Evolutionary conservation across 495 filamentous ascomycete species (phyloP).

Genomic region (Neurospora sp.): DNA sequence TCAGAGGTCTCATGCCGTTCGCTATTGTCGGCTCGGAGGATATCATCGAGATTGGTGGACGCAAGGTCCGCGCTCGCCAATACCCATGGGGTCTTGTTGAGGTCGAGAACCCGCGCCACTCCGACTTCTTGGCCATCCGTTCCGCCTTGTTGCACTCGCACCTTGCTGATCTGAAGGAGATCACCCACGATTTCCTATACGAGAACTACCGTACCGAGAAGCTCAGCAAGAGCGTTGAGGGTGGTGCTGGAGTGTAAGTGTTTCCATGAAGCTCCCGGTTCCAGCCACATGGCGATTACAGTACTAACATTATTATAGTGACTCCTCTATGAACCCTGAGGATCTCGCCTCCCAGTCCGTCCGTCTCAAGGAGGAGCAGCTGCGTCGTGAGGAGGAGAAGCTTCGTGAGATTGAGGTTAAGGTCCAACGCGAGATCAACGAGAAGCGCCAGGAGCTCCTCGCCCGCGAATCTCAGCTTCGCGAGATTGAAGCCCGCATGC

Average conservation of each 20-base stretch:
- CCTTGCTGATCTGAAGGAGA: conserved; percentile 96
- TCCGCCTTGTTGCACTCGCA: conserved; percentile 95
- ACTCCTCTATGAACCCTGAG: conserved; percentile 95
- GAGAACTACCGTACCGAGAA: conserved; percentile 99
- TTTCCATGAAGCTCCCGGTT: background rate
- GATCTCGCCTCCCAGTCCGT: conserved; percentile 94
- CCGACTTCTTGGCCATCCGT: conserved; percentile 94
- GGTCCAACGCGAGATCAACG: conserved; percentile 98
- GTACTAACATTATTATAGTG: conserved; percentile 35
- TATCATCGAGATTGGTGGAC: conserved; percentile 82
- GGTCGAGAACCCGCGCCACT: conserved; percentile 98
- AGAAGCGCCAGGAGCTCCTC: conserved; percentile 97
- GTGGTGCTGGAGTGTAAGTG: conserved; percentile 75
- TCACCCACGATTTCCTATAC: conserved; percentile 98
- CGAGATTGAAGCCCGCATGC: conserved; percentile 69
- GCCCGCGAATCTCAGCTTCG: conserved; percentile 96
- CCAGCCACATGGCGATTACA: background rate
- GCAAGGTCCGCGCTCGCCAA: conserved; percentile 85
- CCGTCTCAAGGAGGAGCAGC: conserved; percentile 97
- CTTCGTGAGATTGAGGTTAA: conserved; percentile 97
- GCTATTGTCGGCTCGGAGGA: conserved; percentile 97
- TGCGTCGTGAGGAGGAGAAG: conserved; percentile 98
- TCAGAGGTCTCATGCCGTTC: conserved; percentile 95
- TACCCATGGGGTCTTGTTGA: conserved; percentile 99
- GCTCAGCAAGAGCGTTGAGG: conserved; percentile 97